Percentiles rank a stretch among this genome's conserved stretches.
These are phyloP conservation scores for Auriscalpium vulgare DNA, from an alignment of 768 basidiomycete genomes.

Conservation along the genomic window DNA sequence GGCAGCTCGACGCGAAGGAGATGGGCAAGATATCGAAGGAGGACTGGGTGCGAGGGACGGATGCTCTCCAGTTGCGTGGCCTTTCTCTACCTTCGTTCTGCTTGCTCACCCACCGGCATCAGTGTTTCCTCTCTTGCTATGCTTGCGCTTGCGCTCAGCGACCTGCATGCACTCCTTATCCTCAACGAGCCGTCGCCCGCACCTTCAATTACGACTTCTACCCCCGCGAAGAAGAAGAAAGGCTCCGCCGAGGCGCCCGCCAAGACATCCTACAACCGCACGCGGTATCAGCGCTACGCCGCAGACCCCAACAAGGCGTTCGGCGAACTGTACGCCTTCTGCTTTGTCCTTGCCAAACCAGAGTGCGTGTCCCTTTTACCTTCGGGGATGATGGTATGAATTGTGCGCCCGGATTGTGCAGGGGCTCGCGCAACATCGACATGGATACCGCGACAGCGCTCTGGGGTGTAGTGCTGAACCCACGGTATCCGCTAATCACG, in stretches of 20 bases:
- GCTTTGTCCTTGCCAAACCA: constrained; percentile 63
- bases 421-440: constrained; percentile 68
- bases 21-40: constrained; percentile 64
- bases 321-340: constrained; percentile 58
- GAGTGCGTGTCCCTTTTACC: constrained; percentile 40
- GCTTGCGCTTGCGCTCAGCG: constrained; percentile 43
- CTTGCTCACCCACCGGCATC: not conserved
- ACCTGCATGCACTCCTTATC: constrained; percentile 60
- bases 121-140: constrained; percentile 44
- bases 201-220: constrained; percentile 12
- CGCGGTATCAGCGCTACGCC: constrained; percentile 42
- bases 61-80: constrained; percentile 27
- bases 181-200: constrained; percentile 30
- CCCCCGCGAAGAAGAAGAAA: constrained; percentile 27
- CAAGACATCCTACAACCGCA: constrained; percentile 47
- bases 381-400: not conserved
- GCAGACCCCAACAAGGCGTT: constrained; percentile 46
- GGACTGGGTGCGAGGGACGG: constrained; percentile 62
- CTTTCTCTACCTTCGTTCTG: constrained; percentile 3
- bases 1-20: constrained; percentile 64
- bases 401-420: constrained; percentile 19
- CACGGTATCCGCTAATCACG: constrained; percentile 56
- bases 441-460: constrained; percentile 76
- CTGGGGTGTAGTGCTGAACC: constrained; percentile 68
- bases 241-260: constrained; percentile 28